Evolutionary conservation across 768 basidiomycete genomes (phyloP).

Genomic region (Rubroboletus satanas): DNA sequence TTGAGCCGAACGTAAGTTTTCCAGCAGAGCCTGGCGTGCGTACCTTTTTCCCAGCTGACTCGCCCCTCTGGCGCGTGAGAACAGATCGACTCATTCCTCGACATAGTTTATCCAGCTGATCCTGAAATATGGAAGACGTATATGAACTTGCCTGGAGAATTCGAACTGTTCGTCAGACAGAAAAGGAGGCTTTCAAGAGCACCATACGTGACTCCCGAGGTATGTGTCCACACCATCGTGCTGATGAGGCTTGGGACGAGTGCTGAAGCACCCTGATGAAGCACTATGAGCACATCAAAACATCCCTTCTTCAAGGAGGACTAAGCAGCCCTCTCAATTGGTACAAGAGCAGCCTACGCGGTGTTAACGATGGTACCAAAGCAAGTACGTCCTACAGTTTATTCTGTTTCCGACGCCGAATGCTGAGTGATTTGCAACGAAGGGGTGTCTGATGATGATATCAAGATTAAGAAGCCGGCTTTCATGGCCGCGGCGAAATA

Average conservation of each 20-base stretch:
- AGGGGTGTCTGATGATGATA: constrained; percentile 24
- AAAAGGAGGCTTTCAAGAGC: constrained; percentile 18
- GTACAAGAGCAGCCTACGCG: constrained; percentile 33
- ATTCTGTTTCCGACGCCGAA: neutral
- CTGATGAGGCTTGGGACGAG: neutral
- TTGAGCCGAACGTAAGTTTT: constrained; percentile 34
- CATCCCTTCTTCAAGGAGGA: constrained; percentile 30
- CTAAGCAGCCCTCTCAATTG: constrained; percentile 36
- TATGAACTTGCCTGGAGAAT: constrained; percentile 33
- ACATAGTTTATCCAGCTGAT: constrained; percentile 33
- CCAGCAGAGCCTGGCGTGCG: too few relatives aligned
- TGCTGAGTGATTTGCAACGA: neutral
- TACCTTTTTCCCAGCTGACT: neutral
- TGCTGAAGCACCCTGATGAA: constrained; percentile 12
- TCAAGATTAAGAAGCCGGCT: constrained; percentile 33
- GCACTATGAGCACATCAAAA: constrained; percentile 27
- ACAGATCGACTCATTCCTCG: constrained; percentile 40
- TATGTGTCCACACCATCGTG: constrained; percentile 5
- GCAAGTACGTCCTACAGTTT: constrained; percentile 19
- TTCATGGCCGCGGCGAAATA: constrained; percentile 35
- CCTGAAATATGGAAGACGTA: constrained; percentile 34
- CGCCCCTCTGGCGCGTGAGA: neutral
- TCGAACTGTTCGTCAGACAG: constrained; percentile 31
- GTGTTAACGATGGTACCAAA: constrained; percentile 28
- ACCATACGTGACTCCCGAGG: constrained; percentile 34